phyloP scores from a whole-genome alignment of 306 rosid species.

The Lablab purpureus region DNA sequence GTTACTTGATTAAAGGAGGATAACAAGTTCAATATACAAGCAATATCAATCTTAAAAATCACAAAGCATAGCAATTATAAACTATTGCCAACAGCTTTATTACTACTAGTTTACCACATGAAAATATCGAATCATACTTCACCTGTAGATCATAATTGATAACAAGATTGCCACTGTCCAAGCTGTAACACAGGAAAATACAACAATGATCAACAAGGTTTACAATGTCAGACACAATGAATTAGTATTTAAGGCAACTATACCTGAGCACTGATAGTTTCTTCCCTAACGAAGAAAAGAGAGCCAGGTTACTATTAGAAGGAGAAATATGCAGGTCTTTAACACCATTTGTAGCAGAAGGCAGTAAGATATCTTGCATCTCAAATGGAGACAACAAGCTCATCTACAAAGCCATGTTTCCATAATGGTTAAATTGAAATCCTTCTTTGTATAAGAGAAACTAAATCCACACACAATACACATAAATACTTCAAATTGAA shows the following conservation, averaged over 20 bases:
- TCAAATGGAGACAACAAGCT: constrained; percentile 87
- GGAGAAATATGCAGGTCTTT: constrained; percentile 82
- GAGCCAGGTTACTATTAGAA: constrained; percentile 61
- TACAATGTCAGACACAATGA: constrained; percentile 30
- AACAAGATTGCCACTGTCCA: constrained; percentile 70
- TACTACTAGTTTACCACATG: constrained; percentile 27
- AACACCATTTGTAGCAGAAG: constrained; percentile 60
- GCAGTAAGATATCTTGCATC: constrained; percentile 76
- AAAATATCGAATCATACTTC: constrained; percentile 41
- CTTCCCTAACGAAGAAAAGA: constrained; percentile 75
- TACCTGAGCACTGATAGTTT: constrained; percentile 86
- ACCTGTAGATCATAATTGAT: constrained; percentile 86
- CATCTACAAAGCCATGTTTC: constrained; percentile 61
- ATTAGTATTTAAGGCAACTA: constrained; percentile 17
- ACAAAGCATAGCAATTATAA: constrained; percentile 1
- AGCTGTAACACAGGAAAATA: constrained; percentile 62
- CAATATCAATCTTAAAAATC: background rate
- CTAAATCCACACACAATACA: constrained; percentile 35
- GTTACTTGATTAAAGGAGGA: constrained; percentile 35
- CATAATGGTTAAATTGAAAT: constrained; percentile 35
- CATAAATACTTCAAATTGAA: constrained; percentile 31
- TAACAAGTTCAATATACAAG: background rate
- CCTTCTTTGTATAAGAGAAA: constrained; percentile 20
- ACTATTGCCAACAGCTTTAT: constrained; percentile 27
- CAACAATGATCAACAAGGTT: constrained; percentile 30